Conservation (phyloP, 805 yeast species). For the Wickerhamiella lipophila region DNA sequence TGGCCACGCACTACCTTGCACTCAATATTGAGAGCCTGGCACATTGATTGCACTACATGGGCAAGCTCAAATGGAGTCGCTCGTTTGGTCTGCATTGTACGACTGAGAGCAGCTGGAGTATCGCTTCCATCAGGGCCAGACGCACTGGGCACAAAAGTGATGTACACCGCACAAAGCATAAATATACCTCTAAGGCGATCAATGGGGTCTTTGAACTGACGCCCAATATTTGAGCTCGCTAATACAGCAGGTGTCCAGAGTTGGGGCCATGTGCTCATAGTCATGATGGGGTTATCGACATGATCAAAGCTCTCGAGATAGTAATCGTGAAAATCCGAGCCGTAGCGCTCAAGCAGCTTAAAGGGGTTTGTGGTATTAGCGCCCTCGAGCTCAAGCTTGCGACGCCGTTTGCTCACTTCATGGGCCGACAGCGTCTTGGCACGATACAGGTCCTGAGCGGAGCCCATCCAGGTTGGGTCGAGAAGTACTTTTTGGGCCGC, state of each 20-base stretch:
- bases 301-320: slow-evolving; percentile 21
- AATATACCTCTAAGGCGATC: slow-evolving; percentile 58
- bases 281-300: slow-evolving; percentile 24
- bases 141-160: slow-evolving; percentile 31
- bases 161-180: slow-evolving; percentile 49
- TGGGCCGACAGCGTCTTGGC: slow-evolving; percentile 53
- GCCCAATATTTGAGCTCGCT: slow-evolving; percentile 40
- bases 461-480: slow-evolving; percentile 36
- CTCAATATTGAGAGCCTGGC: slow-evolving; percentile 55
- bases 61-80: slow-evolving; percentile 65
- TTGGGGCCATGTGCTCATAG: slow-evolving; percentile 30
- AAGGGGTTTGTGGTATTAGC: slow-evolving; percentile 17
- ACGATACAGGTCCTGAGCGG: slow-evolving; percentile 52
- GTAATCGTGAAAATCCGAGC: slow-evolving; percentile 19
- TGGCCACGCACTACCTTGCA: slow-evolving; percentile 73
- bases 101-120: slow-evolving; percentile 16
- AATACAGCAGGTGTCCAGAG: slow-evolving; percentile 42
- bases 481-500: slow-evolving; percentile 10
- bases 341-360: slow-evolving; percentile 11
- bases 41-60: slow-evolving; percentile 59
- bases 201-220: slow-evolving; percentile 39
- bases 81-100: slow-evolving; percentile 33
- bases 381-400: slow-evolving; percentile 31
- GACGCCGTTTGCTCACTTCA: slow-evolving; percentile 60
- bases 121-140: slow-evolving; percentile 21